Base-by-base conservation (phyloP, 345 rosid genomes). In the Ceriops zippeliana region DNA sequence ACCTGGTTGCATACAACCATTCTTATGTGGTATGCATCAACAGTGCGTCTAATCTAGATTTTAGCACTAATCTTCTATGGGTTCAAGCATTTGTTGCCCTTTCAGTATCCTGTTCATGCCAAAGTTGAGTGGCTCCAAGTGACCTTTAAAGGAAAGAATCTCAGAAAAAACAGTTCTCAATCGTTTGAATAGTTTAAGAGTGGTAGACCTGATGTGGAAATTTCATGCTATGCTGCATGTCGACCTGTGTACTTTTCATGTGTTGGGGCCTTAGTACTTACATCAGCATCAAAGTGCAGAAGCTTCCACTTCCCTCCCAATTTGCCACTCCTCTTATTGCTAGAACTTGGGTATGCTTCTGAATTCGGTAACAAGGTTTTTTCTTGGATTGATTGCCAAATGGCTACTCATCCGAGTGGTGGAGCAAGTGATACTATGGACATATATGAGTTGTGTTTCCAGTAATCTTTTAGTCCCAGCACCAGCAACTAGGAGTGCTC, bases 1-100 rank as follows among this genome's bases (percentile, higher is more conserved):
- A 8, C 35, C 28, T 42, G 52, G 52, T 21, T 52, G 73, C 59
- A 13, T 51, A 28, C 76, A 37, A 51, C 56, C 52, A 15, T 65
- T 11, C n/a, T 37, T 5, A 13, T 19, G 53, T 57, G 51, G 37
- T 63, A n/a, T 70, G 38, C 67, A 1, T 62, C 67, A 11, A n/a
- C 66, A 52, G 64, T 31, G 47, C 57, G 38, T 47, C 63, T n/a
- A 46, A 52, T 63, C 70, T 61, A 67, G 66, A 9, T 47, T 52
- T 56, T 52, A 54, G 32, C 24, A 13, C 52, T 22, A 49, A 47
- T 37, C 59, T 34, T 49, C 53, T 19, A 11, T 47, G 35, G 72
- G 37, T 61, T 68, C 30, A 21, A 67, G 61, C 51, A 31, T 27
- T 19, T 56, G 28, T 52, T 21, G 59, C 72, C 58, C 17, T 30